Base-by-base conservation (phyloP, 208 protist genomes). In the Trypanosoma theileri region DNA sequence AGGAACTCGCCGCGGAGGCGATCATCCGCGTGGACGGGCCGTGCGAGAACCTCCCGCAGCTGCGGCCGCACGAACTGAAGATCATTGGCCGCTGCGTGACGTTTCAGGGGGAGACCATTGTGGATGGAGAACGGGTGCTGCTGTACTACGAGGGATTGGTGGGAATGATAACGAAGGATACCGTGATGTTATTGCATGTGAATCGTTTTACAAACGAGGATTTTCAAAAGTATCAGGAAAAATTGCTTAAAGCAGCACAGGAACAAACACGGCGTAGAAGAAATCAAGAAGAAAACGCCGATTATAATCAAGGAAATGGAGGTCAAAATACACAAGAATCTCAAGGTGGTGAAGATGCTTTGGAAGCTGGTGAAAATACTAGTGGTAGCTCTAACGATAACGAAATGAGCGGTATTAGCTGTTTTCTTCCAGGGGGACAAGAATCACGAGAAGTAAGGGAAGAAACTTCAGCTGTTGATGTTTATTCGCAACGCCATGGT, bases 41-140 rank as follows among this genome's bases (percentile, higher is more conserved):
- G 0, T 88, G 91, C 31, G 77, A 84, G 54, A 73, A 91, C 50
- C 42, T 95, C 35, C 89, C 89, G 16, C 4, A 52, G 13, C 69
- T 93, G 40, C 31, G 65, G 0, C 76, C 79, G 42, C 84, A 82
- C 3, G 86, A 95, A 73, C 68, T 95, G 51, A 89, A 89, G 61
- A 77, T 95, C 55, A 93, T 95, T 42, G 89, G 89, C 0, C 84
- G 86, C 22, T 86, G 79, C 54, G 85, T 95, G 28, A 86, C 75
- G 4, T 91, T 95, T 75, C 66, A 64, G 1, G 84, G 78, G 1
- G 89, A 93, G 45, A 86, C 85, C 12, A 71, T 54, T 3, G 59
- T 89, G 19, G 54, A 77, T n/a, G 82, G 76, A 24, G 76, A 91
- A 50, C 69, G 48, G 1, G 40, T 62, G 46, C 46, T 76, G 4